These are phyloP conservation scores for Ascosphaera acerosa DNA, from an alignment of 2,329 filamentous ascomycete species.

Conservation along the genomic window DNA sequence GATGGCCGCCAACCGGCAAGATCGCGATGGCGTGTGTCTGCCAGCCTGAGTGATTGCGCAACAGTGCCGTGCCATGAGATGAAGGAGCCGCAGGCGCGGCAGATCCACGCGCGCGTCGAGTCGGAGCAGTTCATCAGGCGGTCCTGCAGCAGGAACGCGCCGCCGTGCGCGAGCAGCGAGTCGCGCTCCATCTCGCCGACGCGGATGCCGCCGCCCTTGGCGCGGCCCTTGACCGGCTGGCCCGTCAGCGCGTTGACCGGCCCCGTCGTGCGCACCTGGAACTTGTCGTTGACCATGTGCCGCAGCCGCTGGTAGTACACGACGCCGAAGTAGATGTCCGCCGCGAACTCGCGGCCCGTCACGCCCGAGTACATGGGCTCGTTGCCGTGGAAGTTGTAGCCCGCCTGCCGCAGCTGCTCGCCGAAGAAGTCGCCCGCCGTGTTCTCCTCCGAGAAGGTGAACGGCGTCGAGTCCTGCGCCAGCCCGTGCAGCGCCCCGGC, in stretches of 20 bases:
- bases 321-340: slow-evolving; percentile 88
- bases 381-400: slow-evolving; percentile 95
- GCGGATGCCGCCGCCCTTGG: slow-evolving; percentile 92
- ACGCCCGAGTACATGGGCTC: slow-evolving; percentile 97
- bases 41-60: slow-evolving; percentile 7
- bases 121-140: slow-evolving; percentile 93
- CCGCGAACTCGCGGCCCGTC: slow-evolving; percentile 77
- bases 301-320: slow-evolving; percentile 95
- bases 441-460: slow-evolving; percentile 78
- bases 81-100: slow-evolving; percentile 72
- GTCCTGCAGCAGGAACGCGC: slow-evolving; percentile 83
- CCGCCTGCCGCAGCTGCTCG: slow-evolving; percentile 79
- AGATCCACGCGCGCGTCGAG: slow-evolving; percentile 73
- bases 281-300: slow-evolving; percentile 99
- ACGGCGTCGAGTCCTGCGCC: slow-evolving; percentile 89
- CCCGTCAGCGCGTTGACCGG: slow-evolving; percentile 75
- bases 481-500: slow-evolving; percentile 79
- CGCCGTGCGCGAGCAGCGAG: slow-evolving; percentile 79
- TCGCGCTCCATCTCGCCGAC: slow-evolving; percentile 99
- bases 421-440: slow-evolving; percentile 89
- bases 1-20: slow-evolving; percentile 10
- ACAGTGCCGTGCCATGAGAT: slow-evolving; percentile 44
- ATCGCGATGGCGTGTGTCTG: too few relatives aligned
- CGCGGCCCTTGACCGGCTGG: slow-evolving; percentile 90
- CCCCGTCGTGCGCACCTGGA: slow-evolving; percentile 87